Percentiles rank a stretch among this genome's conserved stretches.
Conservation (phyloP, 2,329 filamentous ascomycete genomes). For the Colletotrichum sp. region DNA sequence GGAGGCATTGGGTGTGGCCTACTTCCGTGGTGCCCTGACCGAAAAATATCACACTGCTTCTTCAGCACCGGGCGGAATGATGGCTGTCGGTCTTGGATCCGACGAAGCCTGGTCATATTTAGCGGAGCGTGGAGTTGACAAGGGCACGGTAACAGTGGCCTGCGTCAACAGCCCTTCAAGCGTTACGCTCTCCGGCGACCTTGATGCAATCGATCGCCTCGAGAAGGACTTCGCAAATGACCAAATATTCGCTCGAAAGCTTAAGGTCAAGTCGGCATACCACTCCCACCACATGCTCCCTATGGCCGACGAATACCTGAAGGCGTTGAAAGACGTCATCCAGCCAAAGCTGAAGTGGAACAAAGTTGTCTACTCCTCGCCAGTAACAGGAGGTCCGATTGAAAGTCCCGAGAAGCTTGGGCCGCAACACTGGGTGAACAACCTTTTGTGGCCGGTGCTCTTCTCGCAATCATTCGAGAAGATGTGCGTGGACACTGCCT, state of each 20-base stretch:
- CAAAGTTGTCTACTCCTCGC: constrained; percentile 23
- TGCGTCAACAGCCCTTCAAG: constrained; percentile 41
- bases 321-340: not conserved
- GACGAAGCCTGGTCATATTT: constrained; percentile 18
- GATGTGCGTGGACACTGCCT: not conserved
- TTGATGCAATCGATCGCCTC: constrained; percentile 25
- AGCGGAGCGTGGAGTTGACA: not conserved
- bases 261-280: constrained; percentile 19
- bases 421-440: constrained; percentile 7
- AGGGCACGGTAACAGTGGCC: constrained; percentile 32
- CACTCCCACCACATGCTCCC: constrained; percentile 43
- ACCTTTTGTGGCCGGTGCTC: not conserved
- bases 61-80: constrained; percentile 29
- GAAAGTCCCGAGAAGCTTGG: not conserved
- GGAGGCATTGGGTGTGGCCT: constrained; percentile 34
- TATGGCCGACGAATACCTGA: constrained; percentile 33
- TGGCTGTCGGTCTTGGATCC: constrained; percentile 31
- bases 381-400: constrained; percentile 26
- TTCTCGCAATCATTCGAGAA: constrained; percentile 2
- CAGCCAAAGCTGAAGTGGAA: constrained; percentile 27
- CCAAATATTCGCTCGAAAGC: constrained; percentile 23
- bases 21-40: constrained; percentile 30
- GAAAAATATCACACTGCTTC: not conserved
- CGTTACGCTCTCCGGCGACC: constrained; percentile 34
- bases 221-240: constrained; percentile 6